Conservation (phyloP, 305 asterid genomes). For the Fraxinus baroniana region DNA sequence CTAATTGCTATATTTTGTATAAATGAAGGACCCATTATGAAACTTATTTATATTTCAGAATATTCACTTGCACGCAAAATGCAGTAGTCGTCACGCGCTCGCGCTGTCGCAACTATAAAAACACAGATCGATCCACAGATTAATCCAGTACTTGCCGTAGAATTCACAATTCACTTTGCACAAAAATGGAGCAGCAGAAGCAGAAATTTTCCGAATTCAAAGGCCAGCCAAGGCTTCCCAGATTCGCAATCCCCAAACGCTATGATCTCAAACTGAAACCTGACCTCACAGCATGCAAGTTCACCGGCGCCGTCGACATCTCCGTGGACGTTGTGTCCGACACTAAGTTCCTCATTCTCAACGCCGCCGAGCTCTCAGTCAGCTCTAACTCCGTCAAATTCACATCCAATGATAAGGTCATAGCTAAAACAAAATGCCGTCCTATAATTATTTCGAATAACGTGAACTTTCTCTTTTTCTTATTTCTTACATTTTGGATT, state of each 20-base stretch:
- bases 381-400: constrained; percentile 56
- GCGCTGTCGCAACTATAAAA: background rate
- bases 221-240: constrained; percentile 83
- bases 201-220: constrained; percentile 50
- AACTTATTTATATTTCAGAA: background rate
- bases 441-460: background rate
- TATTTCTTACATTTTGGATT: background rate
- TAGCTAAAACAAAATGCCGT: background rate
- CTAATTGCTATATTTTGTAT: background rate
- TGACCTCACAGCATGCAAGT: constrained; percentile 71
- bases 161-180: background rate
- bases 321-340: constrained; percentile 61
- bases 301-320: constrained; percentile 71
- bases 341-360: constrained; percentile 77
- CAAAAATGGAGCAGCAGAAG: constrained; percentile 48
- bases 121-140: too few species aligned
- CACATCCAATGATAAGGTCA: constrained; percentile 49
- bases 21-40: background rate
- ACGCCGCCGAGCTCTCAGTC: constrained; percentile 76
- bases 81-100: background rate
- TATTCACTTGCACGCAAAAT: background rate
- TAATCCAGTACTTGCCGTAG: background rate
- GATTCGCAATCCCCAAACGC: constrained; percentile 72
- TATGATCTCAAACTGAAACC: constrained; percentile 81
- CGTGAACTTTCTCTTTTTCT: background rate